phyloP scores from a whole-genome alignment of 1,284 basidiomycete genomes.

The Austropuccinia psidii region DNA sequence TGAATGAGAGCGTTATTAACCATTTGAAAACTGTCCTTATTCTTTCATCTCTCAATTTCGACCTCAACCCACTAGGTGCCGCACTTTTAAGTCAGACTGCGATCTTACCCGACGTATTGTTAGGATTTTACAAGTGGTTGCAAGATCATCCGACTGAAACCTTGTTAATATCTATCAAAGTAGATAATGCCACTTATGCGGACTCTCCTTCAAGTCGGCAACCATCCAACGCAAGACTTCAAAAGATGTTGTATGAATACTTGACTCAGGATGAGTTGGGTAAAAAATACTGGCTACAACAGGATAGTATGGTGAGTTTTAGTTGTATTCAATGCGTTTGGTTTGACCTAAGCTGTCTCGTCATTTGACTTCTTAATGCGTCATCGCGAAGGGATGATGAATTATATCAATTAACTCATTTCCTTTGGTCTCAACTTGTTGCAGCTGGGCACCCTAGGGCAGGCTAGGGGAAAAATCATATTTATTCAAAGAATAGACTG shows the following conservation, averaged over 20 bases:
- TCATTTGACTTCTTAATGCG: neutral
- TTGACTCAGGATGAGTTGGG: slow-evolving; percentile 1
- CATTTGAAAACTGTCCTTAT: neutral
- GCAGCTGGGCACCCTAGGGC: slow-evolving; percentile 39
- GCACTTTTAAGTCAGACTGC: slow-evolving; percentile 39
- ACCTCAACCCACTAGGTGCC: slow-evolving; percentile 27
- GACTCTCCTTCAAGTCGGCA: neutral
- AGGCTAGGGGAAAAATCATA: slow-evolving; percentile 40
- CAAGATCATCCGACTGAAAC: slow-evolving; percentile 42
- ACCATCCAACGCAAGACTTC: slow-evolving; percentile 5
- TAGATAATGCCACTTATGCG: slow-evolving; percentile 21
- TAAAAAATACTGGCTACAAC: slow-evolving; percentile 17
- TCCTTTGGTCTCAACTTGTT: neutral
- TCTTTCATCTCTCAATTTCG: neutral
- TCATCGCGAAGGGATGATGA: neutral
- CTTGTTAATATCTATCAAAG: slow-evolving; percentile 41
- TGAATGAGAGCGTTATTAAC: too few species aligned
- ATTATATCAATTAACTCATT: neutral
- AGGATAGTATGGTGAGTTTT: slow-evolving; percentile 14
- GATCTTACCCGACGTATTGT: slow-evolving; percentile 40
- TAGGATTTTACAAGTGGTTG: slow-evolving; percentile 43
- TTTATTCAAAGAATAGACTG: slow-evolving; percentile 41
- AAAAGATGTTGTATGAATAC: slow-evolving; percentile 13
- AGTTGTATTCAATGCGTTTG: neutral
- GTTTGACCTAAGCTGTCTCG: neutral